Evolutionary conservation across 805 yeast species (phyloP), one percentile per base, ranked within the genome.

Genomic region (Wickerhamiella kurtzmanii): DNA sequence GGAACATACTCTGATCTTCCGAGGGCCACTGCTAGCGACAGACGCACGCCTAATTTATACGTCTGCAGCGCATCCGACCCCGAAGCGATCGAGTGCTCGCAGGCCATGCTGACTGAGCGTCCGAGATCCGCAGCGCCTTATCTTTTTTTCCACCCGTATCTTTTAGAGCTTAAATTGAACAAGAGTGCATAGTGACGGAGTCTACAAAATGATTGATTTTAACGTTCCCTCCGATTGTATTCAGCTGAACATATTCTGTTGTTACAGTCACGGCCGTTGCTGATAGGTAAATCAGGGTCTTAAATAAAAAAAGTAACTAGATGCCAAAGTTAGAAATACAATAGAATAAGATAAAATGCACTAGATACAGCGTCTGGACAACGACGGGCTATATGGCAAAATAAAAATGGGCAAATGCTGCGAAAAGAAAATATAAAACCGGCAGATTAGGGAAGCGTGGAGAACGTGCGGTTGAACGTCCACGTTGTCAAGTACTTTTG

Each of bases 401-500:
- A 25, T 25, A 25, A 25, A 25, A 25, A 25, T n/a, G n/a, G n/a
- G n/a, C n/a, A n/a, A n/a, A n/a, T n/a, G n/a, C n/a, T n/a, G n/a
- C n/a, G n/a, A n/a, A n/a, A 11, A 6, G 32, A 6, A 25, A 25
- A 25, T 6, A 25, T 6, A 25, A 6, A 25, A 25, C 6, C 11
- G 32, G 32, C 41, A 9, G 32, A 18, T 44, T 41, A 51, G 9
- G 52, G 44, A 16, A 37, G n/a, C 3, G 55, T 48, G 18, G 51
- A 37, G 40, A 44, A 53, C 22, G 20, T 22, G n/a, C 39, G 35
- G 19, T 47, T 49, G 20, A 17, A 2, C 8, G 72, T 65, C 55
- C 79, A 76, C 36, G 84, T 75, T 3, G 63, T 60, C 43, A 75
- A 72, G 64, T 69, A 72, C 56, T 70, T 65, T 13, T 51, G 50